Evolutionary conservation across 1,284 basidiomycete genomes (phyloP).

Genomic region (Ustilago lituana): DNA sequence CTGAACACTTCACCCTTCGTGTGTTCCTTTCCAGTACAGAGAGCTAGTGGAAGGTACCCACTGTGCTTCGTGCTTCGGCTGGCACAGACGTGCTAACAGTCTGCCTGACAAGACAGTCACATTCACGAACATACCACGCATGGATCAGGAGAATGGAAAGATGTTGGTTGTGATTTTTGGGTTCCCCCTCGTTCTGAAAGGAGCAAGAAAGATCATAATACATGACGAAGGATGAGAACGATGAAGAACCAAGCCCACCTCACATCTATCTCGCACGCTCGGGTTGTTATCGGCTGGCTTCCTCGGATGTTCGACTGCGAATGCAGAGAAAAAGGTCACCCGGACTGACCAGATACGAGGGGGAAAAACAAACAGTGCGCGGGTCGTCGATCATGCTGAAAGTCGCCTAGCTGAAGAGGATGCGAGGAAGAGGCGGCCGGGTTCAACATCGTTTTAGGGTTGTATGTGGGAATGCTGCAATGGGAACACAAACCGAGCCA

Average conservation of each 20-base stretch:
- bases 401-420: conserved; percentile 13
- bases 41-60: too few species aligned
- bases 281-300: conserved; percentile 10
- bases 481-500: conserved; percentile 17
- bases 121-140: too few species aligned
- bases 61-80: too few species aligned
- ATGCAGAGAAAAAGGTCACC: conserved; percentile 2
- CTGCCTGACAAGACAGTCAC: too few species aligned
- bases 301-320: conserved; percentile 5
- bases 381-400: conserved; percentile 17
- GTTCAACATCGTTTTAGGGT: conserved; percentile 4
- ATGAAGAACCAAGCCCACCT: background rate
- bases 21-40: too few species aligned
- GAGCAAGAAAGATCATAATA: conserved; percentile 34
- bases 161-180: conserved; percentile 35
- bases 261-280: too few species aligned
- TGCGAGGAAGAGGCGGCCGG: background rate
- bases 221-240: conserved; percentile 10
- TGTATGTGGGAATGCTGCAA: conserved; percentile 38
- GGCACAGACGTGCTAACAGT: too few species aligned
- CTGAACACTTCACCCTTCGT: too few species aligned
- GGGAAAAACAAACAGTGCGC: conserved; percentile 25
- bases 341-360: conserved; percentile 36
- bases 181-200: conserved; percentile 45
- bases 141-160: conserved; percentile 13